A percentile compares a stretch with the other conserved stretches of the same genome.
These are phyloP conservation scores for Pharus latifolius DNA, from an alignment of 176 grass and related monocot genomes.

Conservation along the genomic window DNA sequence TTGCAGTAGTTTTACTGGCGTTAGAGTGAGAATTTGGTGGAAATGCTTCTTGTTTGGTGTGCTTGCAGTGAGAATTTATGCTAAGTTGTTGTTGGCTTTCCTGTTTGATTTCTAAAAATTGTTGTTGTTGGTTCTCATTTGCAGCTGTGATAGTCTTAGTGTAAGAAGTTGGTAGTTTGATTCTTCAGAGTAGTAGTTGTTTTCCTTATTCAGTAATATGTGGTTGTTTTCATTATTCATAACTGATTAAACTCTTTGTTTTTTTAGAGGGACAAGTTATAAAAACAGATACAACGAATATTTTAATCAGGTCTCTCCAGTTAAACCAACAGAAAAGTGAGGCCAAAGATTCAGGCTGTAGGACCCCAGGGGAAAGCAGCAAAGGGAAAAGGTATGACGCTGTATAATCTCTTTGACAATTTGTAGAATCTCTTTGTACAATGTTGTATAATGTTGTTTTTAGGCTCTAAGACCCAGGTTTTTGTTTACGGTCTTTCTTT, in stretches of 20 bases:
- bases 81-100: not conserved
- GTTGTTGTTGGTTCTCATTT: not conserved
- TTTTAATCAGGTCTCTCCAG: constrained; percentile 96
- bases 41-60: too few species aligned
- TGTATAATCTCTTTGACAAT: not conserved
- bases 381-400: constrained; percentile 60
- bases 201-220: not conserved
- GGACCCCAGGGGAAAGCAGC: constrained; percentile 12
- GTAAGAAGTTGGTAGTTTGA: not conserved
- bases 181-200: not conserved
- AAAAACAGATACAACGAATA: constrained; percentile 75
- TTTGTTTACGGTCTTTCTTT: not conserved
- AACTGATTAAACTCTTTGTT: constrained; percentile 12
- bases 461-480: not conserved
- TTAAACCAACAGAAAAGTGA: constrained; percentile 74
- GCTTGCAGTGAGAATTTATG: not conserved
- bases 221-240: not conserved
- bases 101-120: too few species aligned
- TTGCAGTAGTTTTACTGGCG: not conserved
- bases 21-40: not conserved
- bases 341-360: constrained; percentile 39
- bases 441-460: not conserved
- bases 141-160: not conserved
- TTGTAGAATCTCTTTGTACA: not conserved
- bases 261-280: constrained; percentile 75